These are phyloP conservation scores for Alternaria gansuensis DNA, from an alignment of 2,329 filamentous ascomycete genomes.

Conservation along the genomic window DNA sequence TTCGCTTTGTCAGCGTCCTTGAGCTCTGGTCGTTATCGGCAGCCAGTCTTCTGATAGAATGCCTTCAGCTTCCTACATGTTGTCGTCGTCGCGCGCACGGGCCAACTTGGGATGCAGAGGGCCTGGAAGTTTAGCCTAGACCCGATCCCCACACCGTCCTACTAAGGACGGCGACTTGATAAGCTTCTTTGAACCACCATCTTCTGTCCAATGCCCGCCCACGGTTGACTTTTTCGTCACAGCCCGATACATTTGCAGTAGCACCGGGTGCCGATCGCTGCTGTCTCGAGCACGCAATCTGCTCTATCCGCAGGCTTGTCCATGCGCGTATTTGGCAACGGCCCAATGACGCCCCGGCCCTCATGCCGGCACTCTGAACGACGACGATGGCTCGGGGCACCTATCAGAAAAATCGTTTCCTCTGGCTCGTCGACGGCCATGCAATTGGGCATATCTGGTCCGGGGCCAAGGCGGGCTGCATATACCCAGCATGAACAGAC, in stretches of 20 bases:
- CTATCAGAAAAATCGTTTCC: conserved; percentile 42
- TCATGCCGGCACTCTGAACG: conserved; percentile 32
- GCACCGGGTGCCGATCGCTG: conserved; percentile 23
- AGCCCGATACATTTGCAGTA: conserved; percentile 18
- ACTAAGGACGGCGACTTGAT: conserved; percentile 38
- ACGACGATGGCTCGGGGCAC: conserved; percentile 26
- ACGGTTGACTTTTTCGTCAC: conserved; percentile 15
- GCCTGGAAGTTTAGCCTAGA: conserved; percentile 17
- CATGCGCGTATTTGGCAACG: conserved; percentile 21
- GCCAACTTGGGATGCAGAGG: conserved; percentile 19
- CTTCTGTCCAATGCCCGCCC: conserved; percentile 29
- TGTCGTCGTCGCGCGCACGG: conserved; percentile 18
- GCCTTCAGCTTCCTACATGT: conserved; percentile 1
- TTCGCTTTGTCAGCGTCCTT: neutral
- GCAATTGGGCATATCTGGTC: conserved; percentile 37
- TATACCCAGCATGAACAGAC: conserved; percentile 50
- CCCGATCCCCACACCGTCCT: conserved; percentile 31
- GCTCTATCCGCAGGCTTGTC: conserved; percentile 31
- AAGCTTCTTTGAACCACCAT: conserved; percentile 42
- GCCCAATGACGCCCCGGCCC: conserved; percentile 33
- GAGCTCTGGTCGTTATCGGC: neutral
- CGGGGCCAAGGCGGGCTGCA: conserved; percentile 39
- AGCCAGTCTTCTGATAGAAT: neutral
- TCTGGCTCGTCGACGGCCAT: conserved; percentile 29
- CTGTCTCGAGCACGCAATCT: conserved; percentile 34